These are phyloP conservation scores for Penicillium sp. DNA, from an alignment of 2,329 filamentous ascomycete species.

Conservation along the genomic window DNA sequence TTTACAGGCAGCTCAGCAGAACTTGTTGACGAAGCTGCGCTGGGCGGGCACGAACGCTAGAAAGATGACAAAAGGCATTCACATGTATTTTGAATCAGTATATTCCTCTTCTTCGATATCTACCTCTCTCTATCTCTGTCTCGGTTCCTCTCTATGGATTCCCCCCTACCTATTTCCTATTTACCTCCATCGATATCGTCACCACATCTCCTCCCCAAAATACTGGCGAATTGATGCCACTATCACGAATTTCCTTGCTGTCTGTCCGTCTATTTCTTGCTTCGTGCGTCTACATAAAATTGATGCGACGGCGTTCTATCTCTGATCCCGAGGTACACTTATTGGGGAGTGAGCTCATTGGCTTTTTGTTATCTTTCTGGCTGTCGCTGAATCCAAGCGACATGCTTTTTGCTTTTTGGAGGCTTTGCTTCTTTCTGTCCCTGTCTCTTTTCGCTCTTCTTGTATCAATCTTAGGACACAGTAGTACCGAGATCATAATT, in stretches of 20 bases:
- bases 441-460: neutral
- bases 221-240: conserved; percentile 16
- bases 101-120: conserved; percentile 7
- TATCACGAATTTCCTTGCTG: conserved; percentile 24
- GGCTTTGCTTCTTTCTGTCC: neutral
- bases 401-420: neutral
- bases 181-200: neutral
- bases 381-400: neutral
- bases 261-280: neutral
- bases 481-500: neutral
- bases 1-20: conserved; percentile 46
- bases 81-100: conserved; percentile 2
- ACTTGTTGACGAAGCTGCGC: conserved; percentile 39
- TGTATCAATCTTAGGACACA: neutral
- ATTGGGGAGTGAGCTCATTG: conserved; percentile 1
- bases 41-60: conserved; percentile 14
- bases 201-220: conserved; percentile 1
- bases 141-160: neutral
- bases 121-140: neutral
- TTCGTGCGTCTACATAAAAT: conserved; percentile 6
- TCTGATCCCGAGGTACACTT: conserved; percentile 9
- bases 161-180: neutral
- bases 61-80: neutral
- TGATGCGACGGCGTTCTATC: conserved; percentile 7
- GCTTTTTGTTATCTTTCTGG: neutral